Base-by-base conservation (phyloP, 768 basidiomycete species). In the Rossbeevera mucosa region DNA sequence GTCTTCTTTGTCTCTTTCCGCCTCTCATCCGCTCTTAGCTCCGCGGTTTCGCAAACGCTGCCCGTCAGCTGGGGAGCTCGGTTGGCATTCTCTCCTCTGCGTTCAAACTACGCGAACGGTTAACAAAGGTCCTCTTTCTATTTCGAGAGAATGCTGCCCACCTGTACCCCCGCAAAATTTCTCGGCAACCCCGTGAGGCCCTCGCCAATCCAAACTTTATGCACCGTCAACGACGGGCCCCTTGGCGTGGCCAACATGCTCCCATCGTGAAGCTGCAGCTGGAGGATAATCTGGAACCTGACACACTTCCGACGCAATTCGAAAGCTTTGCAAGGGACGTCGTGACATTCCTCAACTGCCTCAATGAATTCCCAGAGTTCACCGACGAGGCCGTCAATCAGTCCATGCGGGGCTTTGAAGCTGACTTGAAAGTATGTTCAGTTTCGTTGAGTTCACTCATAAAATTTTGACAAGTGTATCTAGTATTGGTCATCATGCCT, bases 341-440 rank as follows among this genome's bases (percentile, higher is more conserved):
- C 1, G 74, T 71, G n/a, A 77, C 75, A 0, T 80, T 80, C 51
- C 62, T 81, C 31, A 74, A 77, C 18, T 77, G 77, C 53, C 64
- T 80, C 46, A 80, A 80, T 40, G 80, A 80, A 46, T 81, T 80
- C 41, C 79, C 80, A 1, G 79, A 81, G 60, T 81, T 79, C 47
- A 75, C 71, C 13, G 77, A 81, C 26, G 79, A 80, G 47, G 74
- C 73, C 0, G 72, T 80, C 38, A 78, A 80, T 51, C 66, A 73
- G 21, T 77, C 78, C 41, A 76, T 80, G 60, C 56, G 73, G 25
- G 70, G 75, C 1, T 74, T 81, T 13, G 76, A 80, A 55, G 76
- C 72, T 0, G 80, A 80, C 56, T 60, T 81, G 36, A 79, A 75
- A 65, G 77, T 76, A 57, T 18, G 68, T 57, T 20, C 5, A 31